Evolutionary conservation across 192 early-diverging fungal genomes (phyloP), one percentile per base, ranked within the genome.

Genomic region (Podila verticillata): DNA sequence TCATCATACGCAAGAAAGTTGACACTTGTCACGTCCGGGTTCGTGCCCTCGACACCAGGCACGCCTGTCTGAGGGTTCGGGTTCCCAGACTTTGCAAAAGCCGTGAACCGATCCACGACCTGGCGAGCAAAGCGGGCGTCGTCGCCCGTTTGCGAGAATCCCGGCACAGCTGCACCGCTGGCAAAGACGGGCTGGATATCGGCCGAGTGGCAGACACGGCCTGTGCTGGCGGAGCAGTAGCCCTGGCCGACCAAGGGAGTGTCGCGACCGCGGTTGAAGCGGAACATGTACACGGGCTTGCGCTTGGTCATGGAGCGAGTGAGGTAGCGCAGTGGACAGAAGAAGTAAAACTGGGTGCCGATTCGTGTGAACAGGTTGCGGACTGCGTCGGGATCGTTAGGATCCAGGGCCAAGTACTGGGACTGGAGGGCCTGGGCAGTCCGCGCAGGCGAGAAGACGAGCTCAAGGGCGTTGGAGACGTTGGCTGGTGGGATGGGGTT

Each of bases 81-180:
- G 22, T 85, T 70, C 20, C 84, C 75, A 2, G 75, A 70, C 61
- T 75, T 79, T 5, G 84, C 84, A 61, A 85, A 85, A 1, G 67
- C 57, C 4, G 82, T 66, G 30, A 80, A 74, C 0, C 81, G 61
- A 28, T 61, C 47, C 10, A 79, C 67, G 7, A 85, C 61, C 44
- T 85, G 84, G 0, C 77, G 73, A 3, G 81, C 67, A 17, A 85
- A 74, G 7, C 82, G 81, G 22, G 82, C 84, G 30, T 82, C 70
- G 22, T 85, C 77, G 0, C 74, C 63, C 1, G 64, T 73, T 29
- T 66, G 71, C 0, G 22, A 20, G 36, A 61, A n/a, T 2, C 61
- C 58, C 7, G 49, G 59, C 20, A 77, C 35, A 3, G 56, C 48
- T n/a, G 61, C 68, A 15, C 66, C 63, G 31, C 54, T 60, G 1